phyloP scores from a whole-genome alignment of 2,329 filamentous ascomycete species.

The Nectriaceae sp. region DNA sequence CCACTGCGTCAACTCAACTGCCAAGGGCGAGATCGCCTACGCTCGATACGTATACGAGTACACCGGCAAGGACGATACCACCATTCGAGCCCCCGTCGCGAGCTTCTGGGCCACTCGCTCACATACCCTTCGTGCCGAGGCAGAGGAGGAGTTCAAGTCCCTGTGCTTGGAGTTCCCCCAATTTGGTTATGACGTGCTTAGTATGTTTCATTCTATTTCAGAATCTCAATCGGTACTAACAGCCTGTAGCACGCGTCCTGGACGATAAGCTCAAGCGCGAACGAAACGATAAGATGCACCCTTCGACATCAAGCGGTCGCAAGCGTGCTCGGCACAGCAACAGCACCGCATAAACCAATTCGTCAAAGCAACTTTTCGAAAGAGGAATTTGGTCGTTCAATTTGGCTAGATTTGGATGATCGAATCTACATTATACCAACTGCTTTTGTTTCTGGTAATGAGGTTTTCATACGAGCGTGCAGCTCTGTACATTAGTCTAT shows the following conservation, averaged over 20 bases:
- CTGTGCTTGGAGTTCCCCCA: conserved; percentile 89
- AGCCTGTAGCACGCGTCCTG: conserved; percentile 56
- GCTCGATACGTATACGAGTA: conserved; percentile 87
- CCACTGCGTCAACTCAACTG: conserved; percentile 84
- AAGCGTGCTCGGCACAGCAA: conserved; percentile 60
- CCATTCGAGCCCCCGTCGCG: conserved; percentile 81
- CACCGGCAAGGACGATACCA: conserved; percentile 67
- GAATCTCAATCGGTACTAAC: conserved; percentile 12
- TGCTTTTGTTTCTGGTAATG: too few relatives aligned
- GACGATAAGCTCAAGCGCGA: conserved; percentile 69
- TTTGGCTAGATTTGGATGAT: background rate
- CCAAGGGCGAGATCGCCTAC: conserved; percentile 88
- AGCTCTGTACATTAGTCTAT: too few relatives aligned
- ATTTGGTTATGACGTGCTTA: conserved; percentile 91
- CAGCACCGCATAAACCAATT: conserved; percentile 16
- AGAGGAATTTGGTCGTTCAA: background rate
- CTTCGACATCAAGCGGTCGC: conserved; percentile 49
- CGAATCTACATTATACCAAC: background rate
- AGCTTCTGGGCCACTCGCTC: conserved; percentile 84
- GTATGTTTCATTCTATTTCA: conserved; percentile 44
- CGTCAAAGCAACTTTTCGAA: background rate
- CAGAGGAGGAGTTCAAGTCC: conserved; percentile 79
- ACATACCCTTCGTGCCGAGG: conserved; percentile 81
- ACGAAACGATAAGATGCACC: conserved; percentile 60
- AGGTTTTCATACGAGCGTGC: too few relatives aligned